A percentile compares a stretch with the other conserved stretches of the same genome.
These are phyloP conservation scores for Myxozyma monticola DNA, from an alignment of 805 yeast genomes.

Conservation along the genomic window DNA sequence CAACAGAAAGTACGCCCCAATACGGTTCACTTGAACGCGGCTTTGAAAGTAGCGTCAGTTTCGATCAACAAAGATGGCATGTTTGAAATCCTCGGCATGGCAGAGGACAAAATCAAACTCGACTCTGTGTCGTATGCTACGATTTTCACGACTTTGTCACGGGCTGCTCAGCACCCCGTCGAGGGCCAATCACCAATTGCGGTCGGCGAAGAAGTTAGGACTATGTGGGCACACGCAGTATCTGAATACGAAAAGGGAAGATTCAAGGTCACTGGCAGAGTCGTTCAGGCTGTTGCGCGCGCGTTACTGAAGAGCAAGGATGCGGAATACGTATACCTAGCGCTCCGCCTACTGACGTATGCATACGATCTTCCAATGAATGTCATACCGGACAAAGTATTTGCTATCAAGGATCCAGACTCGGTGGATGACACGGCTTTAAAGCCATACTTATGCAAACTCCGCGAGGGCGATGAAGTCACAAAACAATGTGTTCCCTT, in stretches of 20 bases:
- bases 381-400: not conserved
- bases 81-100: conserved; percentile 16
- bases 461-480: not conserved
- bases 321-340: not conserved
- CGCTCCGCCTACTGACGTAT: not conserved
- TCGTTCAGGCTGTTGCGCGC: conserved; percentile 13
- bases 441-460: not conserved
- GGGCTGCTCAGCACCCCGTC: too few relatives aligned
- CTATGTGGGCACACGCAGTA: not conserved
- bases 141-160: conserved; percentile 9
- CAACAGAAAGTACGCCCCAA: not conserved
- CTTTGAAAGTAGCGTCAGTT: conserved; percentile 17
- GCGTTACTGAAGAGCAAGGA: conserved; percentile 11
- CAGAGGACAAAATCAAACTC: conserved; percentile 5
- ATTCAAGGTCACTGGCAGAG: not conserved
- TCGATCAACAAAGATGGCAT: conserved; percentile 1
- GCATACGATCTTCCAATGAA: conserved; percentile 9
- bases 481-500: conserved; percentile 1
- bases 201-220: not conserved
- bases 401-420: not conserved
- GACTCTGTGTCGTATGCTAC: conserved; percentile 11
- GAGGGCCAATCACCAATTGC: not conserved
- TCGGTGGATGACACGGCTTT: conserved; percentile 2
- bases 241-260: not conserved
- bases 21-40: conserved; percentile 19